Percentiles rank a stretch among this genome's conserved stretches.
These are phyloP conservation scores for Pyrrhoderma noxium DNA, from an alignment of 1,284 basidiomycete species.

Conservation along the genomic window DNA sequence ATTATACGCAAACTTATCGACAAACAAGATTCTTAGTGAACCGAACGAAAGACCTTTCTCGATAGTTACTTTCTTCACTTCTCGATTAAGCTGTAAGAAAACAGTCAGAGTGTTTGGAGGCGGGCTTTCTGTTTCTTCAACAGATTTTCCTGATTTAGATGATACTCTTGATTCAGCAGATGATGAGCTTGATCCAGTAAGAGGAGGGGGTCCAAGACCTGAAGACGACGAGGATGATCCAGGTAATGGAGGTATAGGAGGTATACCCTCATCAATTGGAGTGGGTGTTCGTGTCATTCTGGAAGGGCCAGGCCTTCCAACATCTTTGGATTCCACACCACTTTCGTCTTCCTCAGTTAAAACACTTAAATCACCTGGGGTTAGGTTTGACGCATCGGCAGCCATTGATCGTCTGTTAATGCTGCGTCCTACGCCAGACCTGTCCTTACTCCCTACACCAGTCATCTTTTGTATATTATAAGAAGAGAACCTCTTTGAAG, in stretches of 20 bases:
- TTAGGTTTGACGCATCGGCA: constrained; percentile 46
- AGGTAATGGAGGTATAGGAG: constrained; percentile 35
- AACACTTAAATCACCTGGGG: constrained; percentile 59
- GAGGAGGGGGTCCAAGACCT: constrained; percentile 27
- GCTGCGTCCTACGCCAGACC: constrained; percentile 26
- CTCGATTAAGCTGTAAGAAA: constrained; percentile 87
- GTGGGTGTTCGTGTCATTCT: constrained; percentile 27
- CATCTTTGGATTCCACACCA: constrained; percentile 18
- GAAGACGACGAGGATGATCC: constrained; percentile 27
- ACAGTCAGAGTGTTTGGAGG: constrained; percentile 48
- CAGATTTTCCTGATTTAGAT: constrained; percentile 3
- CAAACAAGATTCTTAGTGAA: constrained; percentile 79
- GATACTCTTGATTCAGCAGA: neutral
- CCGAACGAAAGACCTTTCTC: constrained; percentile 68
- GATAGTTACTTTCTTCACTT: constrained; percentile 83
- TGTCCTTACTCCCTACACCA: constrained; percentile 41
- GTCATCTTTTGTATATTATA: constrained; percentile 97
- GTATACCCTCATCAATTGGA: constrained; percentile 35
- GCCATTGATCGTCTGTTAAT: constrained; percentile 61
- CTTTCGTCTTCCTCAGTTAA: constrained; percentile 56
- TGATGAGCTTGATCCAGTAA: constrained; percentile 22
- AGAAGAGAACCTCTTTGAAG: constrained; percentile 93
- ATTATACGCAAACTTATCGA: constrained; percentile 93
- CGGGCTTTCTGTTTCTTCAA: constrained; percentile 17
- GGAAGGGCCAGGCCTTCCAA: constrained; percentile 28